phyloP scores from a whole-genome alignment of 495 filamentous ascomycete genomes.

The Beverwykella pulmonaria region DNA sequence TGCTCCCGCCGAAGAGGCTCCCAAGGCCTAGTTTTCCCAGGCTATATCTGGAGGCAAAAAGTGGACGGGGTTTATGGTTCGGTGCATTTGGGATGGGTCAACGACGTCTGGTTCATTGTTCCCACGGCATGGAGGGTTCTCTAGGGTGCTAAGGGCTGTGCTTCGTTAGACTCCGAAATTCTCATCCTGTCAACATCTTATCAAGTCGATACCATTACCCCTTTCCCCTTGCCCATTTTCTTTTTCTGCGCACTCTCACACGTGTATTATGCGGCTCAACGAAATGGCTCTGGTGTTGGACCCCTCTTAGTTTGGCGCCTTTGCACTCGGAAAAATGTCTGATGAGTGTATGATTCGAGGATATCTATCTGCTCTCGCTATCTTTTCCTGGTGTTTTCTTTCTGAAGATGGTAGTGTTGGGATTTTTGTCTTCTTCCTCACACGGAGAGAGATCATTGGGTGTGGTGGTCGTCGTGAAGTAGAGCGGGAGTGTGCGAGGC shows the following conservation, averaged over 20 bases:
- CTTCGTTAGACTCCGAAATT: slow-evolving; percentile 36
- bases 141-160: slow-evolving; percentile 27
- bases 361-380: background rate
- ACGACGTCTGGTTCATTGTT: slow-evolving; percentile 31
- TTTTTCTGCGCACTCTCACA: background rate
- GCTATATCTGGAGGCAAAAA: slow-evolving; percentile 24
- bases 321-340: slow-evolving; percentile 7
- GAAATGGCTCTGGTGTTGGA: slow-evolving; percentile 1
- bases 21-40: slow-evolving; percentile 32
- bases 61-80: slow-evolving; percentile 37
- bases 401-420: background rate
- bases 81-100: slow-evolving; percentile 39
- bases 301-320: slow-evolving; percentile 2
- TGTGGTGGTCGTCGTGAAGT: background rate
- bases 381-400: background rate
- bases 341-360: slow-evolving; percentile 11
- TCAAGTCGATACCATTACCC: background rate
- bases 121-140: slow-evolving; percentile 21
- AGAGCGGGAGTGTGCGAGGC: too few relatives aligned
- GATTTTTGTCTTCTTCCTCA: background rate
- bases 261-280: background rate
- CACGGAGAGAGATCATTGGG: background rate
- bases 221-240: background rate
- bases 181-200: slow-evolving; percentile 30
- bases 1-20: slow-evolving; percentile 39